Evolutionary conservation across 2,329 filamentous ascomycete genomes (phyloP).

Genomic region (Arthrobotrys megalospora): DNA sequence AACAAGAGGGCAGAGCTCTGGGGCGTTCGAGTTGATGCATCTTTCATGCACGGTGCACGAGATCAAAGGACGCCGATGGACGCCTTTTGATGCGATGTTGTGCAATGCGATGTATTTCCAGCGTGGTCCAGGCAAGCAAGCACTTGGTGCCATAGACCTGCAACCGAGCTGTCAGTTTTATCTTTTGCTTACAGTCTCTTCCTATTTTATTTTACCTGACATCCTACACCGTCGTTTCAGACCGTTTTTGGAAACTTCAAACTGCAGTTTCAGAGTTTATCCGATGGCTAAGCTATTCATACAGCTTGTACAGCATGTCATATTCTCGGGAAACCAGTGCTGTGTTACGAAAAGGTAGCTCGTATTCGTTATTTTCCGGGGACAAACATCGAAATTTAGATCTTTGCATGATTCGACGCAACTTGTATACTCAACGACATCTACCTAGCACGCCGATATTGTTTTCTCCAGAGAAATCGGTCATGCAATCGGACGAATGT

Average conservation of each 20-base stretch:
- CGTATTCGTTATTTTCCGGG: background rate
- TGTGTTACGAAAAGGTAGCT: background rate
- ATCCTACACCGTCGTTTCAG: slow-evolving; percentile 36
- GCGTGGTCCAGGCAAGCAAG: background rate
- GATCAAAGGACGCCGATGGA: slow-evolving; percentile 25
- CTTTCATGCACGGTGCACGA: slow-evolving; percentile 22
- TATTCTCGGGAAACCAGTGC: background rate
- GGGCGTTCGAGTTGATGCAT: slow-evolving; percentile 19
- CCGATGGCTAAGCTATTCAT: slow-evolving; percentile 32
- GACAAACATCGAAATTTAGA: background rate
- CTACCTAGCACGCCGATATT: background rate
- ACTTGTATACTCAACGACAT: background rate
- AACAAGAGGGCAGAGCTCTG: slow-evolving; percentile 12
- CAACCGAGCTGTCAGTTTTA: background rate
- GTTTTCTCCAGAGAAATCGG: background rate
- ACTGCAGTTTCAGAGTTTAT: slow-evolving; percentile 53
- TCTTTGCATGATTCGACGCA: background rate
- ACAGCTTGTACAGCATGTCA: background rate
- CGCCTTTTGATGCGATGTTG: slow-evolving; percentile 7
- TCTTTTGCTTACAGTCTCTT: background rate
- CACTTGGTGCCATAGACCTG: background rate
- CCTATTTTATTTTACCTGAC: slow-evolving; percentile 11
- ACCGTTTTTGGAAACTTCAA: slow-evolving; percentile 49
- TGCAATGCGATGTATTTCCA: slow-evolving; percentile 11
- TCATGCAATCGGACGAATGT: background rate